phyloP scores from a whole-genome alignment of 805 yeast genomes.

The Candida arabinofermentans region DNA sequence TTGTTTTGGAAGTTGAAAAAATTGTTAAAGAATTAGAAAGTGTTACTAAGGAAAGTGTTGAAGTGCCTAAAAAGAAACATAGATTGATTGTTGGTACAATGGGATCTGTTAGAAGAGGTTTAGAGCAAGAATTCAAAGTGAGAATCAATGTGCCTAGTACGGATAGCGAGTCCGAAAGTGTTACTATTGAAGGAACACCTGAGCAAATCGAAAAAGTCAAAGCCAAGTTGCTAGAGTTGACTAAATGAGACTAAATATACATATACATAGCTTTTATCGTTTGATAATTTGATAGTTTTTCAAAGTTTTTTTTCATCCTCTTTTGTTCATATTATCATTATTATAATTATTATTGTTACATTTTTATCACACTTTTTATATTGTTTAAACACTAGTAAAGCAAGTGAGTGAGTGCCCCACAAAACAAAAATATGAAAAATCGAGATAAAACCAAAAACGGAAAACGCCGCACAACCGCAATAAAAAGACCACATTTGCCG shows the following conservation, averaged over 20 bases:
- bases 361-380: too few relatives aligned
- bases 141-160: conserved; percentile 62
- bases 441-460: too few relatives aligned
- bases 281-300: background rate
- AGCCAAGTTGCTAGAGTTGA: conserved; percentile 54
- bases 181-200: conserved; percentile 62
- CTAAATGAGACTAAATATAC: conserved; percentile 35
- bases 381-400: too few relatives aligned
- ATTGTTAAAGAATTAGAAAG: conserved; percentile 65
- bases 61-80: conserved; percentile 69
- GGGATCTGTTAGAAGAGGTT: conserved; percentile 67
- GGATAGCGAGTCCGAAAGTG: conserved; percentile 44
- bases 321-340: background rate
- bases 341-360: background rate
- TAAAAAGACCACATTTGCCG: too few relatives aligned
- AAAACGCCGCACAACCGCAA: too few relatives aligned
- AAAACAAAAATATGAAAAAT: too few relatives aligned
- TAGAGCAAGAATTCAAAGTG: conserved; percentile 69
- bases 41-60: conserved; percentile 45
- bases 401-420: too few relatives aligned
- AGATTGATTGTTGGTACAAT: conserved; percentile 76
- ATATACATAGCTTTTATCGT: background rate
- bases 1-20: conserved; percentile 56
- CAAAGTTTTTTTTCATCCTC: background rate
- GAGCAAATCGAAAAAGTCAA: conserved; percentile 62